These are phyloP conservation scores for Dichotomocladium elegans DNA, from an alignment of 371 early-diverging fungal genomes.

Conservation along the genomic window DNA sequence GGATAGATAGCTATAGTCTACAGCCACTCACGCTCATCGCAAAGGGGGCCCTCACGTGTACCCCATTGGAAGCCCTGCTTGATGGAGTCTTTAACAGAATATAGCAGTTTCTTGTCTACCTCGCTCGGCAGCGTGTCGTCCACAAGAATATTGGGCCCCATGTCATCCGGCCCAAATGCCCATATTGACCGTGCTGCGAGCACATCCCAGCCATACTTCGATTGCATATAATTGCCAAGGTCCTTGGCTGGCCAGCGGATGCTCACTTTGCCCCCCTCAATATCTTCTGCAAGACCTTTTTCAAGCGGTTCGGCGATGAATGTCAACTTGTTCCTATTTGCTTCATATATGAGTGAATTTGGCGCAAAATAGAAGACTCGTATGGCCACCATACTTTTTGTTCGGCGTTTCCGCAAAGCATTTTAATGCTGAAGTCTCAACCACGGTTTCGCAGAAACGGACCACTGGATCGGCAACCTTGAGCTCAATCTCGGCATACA, in stretches of 20 bases:
- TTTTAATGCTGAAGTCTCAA: constrained; percentile 90
- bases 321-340: constrained; percentile 85
- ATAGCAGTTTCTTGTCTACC: constrained; percentile 78
- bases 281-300: constrained; percentile 85
- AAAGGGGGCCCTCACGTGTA: constrained; percentile 91
- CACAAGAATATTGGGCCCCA: constrained; percentile 90
- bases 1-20: too few species aligned
- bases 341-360: background rate
- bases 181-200: constrained; percentile 90
- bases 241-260: constrained; percentile 74
- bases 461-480: constrained; percentile 97
- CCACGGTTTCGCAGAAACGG: constrained; percentile 92
- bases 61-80: constrained; percentile 98
- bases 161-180: constrained; percentile 95
- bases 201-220: constrained; percentile 92
- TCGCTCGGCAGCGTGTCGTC: constrained; percentile 93
- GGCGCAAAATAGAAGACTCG: background rate
- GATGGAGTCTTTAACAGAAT: constrained; percentile 78
- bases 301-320: constrained; percentile 96
- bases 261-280: constrained; percentile 73
- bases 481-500: constrained; percentile 95
- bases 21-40: constrained; percentile 83
- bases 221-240: constrained; percentile 73
- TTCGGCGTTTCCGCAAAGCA: constrained; percentile 98
- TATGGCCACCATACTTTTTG: constrained; percentile 64